A percentile compares a stretch with the other conserved stretches of the same genome.
Evolutionary conservation across 2,329 filamentous ascomycete species (phyloP).

Genomic region (Ceratocystis lukuohia): DNA sequence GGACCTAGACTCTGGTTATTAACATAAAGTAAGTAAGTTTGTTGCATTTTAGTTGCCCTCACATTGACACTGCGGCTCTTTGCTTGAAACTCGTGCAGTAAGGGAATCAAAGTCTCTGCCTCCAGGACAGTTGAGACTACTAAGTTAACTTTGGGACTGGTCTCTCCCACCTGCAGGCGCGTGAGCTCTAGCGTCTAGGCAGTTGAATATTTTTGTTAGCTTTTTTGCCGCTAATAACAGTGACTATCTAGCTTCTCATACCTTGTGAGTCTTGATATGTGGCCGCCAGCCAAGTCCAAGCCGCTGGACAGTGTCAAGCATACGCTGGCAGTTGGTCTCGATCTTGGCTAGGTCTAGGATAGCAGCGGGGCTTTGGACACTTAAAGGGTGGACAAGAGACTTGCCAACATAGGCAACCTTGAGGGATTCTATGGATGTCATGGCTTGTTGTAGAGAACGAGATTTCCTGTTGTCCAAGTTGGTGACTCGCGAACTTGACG

Average conservation of each 20-base stretch:
- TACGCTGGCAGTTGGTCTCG: constrained; percentile 53
- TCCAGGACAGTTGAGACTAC: constrained; percentile 65
- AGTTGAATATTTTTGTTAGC: constrained; percentile 18
- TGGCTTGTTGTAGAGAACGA: background rate
- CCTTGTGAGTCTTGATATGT: constrained; percentile 78
- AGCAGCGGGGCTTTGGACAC: constrained; percentile 52
- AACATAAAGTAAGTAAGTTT: background rate
- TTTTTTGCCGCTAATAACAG: constrained; percentile 1
- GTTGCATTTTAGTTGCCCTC: constrained; percentile 22
- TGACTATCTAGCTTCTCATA: constrained; percentile 24
- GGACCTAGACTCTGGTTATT: constrained; percentile 32
- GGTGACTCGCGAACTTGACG: no score
- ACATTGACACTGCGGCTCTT: constrained; percentile 46
- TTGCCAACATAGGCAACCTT: constrained; percentile 40
- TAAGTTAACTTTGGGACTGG: constrained; percentile 39
- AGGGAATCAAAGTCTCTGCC: constrained; percentile 50
- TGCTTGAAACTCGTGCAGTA: constrained; percentile 44
- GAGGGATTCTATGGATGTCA: background rate
- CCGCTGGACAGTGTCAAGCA: constrained; percentile 49
- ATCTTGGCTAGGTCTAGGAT: constrained; percentile 56
- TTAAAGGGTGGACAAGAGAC: constrained; percentile 31
- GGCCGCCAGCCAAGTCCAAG: constrained; percentile 56
- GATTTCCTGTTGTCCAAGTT: no score
- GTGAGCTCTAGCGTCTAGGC: constrained; percentile 51
- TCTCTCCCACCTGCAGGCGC: constrained; percentile 52